A percentile compares a stretch with the other conserved stretches of the same genome.
These are phyloP conservation scores for Colletotrichum noveboracense DNA, from an alignment of 2,329 filamentous ascomycete species.

Conservation along the genomic window DNA sequence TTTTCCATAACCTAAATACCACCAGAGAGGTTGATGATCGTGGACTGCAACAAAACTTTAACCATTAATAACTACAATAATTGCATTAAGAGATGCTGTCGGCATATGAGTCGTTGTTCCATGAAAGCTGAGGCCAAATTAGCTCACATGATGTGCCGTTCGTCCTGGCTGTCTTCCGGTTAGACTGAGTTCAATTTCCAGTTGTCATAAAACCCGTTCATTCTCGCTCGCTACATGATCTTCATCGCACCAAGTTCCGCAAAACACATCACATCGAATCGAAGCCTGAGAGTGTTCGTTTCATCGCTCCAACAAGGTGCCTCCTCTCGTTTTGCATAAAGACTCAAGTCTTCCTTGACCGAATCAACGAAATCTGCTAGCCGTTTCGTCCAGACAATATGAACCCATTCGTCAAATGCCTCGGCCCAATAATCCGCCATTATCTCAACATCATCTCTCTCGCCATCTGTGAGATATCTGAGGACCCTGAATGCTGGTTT, in stretches of 20 bases:
- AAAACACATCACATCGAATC: neutral
- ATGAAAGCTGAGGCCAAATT: neutral
- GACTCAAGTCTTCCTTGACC: neutral
- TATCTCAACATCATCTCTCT: neutral
- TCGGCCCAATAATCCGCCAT: neutral
- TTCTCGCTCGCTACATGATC: neutral
- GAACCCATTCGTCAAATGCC: neutral
- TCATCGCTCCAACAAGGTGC: neutral
- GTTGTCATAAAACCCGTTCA: rapidly evolving
- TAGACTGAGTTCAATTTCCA: neutral
- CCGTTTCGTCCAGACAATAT: neutral
- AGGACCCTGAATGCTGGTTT: neutral
- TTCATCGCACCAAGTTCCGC: neutral
- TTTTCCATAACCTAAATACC: neutral
- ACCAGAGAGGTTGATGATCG: neutral
- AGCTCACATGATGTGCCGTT: neutral
- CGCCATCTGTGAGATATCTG: neutral
- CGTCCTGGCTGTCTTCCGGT: neutral
- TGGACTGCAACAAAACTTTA: neutral
- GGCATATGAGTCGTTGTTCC: neutral
- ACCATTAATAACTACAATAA: neutral
- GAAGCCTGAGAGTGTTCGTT: neutral
- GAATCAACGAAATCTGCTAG: neutral
- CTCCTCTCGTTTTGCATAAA: neutral
- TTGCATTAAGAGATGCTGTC: neutral